Evolutionary conservation across 371 early-diverging fungal species (phyloP).

Genomic region (Zopfochytrium polystomum): DNA sequence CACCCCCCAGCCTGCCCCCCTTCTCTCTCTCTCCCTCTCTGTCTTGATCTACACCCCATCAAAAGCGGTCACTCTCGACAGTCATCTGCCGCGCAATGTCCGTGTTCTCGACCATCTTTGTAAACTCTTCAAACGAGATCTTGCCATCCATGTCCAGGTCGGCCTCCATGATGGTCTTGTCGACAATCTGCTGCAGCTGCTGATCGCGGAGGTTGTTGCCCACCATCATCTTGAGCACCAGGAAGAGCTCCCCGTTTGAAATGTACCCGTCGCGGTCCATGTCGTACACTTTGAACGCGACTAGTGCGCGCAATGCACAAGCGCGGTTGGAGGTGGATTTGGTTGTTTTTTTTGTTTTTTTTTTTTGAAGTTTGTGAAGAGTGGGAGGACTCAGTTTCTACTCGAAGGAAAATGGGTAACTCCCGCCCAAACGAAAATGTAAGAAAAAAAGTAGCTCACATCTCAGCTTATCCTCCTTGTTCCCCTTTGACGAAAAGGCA

Average conservation of each 20-base stretch:
- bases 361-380: too few relatives aligned
- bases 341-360: not conserved
- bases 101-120: slow-evolving; percentile 84
- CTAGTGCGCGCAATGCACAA: too few relatives aligned
- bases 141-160: slow-evolving; percentile 92
- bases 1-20: too few relatives aligned
- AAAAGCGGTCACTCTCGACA: slow-evolving; percentile 52
- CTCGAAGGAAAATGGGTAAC: not conserved
- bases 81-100: slow-evolving; percentile 95
- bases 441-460: slow-evolving; percentile 55
- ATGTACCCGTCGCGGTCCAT: slow-evolving; percentile 97
- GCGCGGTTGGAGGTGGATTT: too few relatives aligned
- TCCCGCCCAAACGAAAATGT: not conserved
- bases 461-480: slow-evolving; percentile 85
- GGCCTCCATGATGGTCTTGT: slow-evolving; percentile 98
- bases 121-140: slow-evolving; percentile 94
- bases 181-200: slow-evolving; percentile 98
- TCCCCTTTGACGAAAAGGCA: slow-evolving; percentile 89
- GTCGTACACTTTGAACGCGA: slow-evolving; percentile 98
- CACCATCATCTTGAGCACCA: slow-evolving; percentile 97
- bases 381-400: too few relatives aligned
- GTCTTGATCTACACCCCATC: too few relatives aligned
- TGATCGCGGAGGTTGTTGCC: slow-evolving; percentile 91
- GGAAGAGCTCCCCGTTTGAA: slow-evolving; percentile 94
- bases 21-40: too few relatives aligned